These are phyloP conservation scores for Raphanus raphanistrum DNA, from an alignment of 345 rosid genomes.

Conservation along the genomic window DNA sequence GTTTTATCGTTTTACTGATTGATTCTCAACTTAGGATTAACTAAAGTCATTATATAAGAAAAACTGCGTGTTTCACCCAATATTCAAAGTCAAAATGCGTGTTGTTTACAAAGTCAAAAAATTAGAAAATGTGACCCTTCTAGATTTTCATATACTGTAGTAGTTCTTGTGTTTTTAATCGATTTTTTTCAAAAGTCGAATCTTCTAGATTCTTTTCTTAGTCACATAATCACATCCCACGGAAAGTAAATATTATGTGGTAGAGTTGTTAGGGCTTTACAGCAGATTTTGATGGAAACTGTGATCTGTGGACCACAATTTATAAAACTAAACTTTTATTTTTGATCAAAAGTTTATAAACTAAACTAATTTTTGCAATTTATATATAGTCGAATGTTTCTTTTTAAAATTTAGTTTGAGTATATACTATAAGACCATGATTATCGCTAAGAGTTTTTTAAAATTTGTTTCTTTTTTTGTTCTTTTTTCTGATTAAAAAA, in stretches of 20 bases:
- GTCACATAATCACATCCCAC: background rate
- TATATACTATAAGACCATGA: too few relatives aligned
- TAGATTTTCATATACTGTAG: background rate
- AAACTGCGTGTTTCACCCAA: background rate
- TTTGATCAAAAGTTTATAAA: too few relatives aligned
- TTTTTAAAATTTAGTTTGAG: too few relatives aligned
- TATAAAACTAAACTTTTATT: background rate
- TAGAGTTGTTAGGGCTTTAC: constrained; percentile 18
- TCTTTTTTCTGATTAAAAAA: too few relatives aligned
- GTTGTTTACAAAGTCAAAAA: constrained; percentile 27
- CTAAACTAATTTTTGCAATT: background rate
- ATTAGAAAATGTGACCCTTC: constrained; percentile 22
- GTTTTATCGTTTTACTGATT: background rate
- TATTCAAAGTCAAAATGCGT: background rate
- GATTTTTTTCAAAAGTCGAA: background rate
- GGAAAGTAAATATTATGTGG: background rate
- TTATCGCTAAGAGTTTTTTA: too few relatives aligned
- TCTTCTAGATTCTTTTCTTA: background rate
- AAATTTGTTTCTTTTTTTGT: too few relatives aligned
- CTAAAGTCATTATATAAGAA: constrained; percentile 19
- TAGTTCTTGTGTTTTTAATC: background rate
- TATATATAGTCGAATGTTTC: background rate
- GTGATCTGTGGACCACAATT: background rate
- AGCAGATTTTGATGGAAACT: background rate
- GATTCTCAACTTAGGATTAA: constrained; percentile 13